Evolutionary conservation across 208 protist genomes (phyloP), one percentile per base, ranked within the genome.

Genomic region (Wallacemonas sp.): DNA sequence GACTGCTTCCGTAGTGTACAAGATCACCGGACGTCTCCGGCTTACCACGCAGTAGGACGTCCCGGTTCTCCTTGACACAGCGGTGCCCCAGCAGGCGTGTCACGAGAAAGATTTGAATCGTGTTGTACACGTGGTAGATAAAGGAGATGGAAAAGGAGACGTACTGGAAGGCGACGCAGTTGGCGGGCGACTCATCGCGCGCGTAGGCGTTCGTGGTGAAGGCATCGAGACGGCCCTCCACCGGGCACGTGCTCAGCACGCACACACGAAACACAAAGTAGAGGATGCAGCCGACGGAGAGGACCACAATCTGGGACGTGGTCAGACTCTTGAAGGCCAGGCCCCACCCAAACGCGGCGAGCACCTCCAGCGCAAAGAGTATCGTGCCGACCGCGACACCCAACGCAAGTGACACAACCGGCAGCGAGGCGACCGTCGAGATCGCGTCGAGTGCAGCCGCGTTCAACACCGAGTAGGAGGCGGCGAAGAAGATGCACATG

Each of bases 271-370:
- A 29, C 32, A 80, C 49, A 41, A 87, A 84, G 34, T 65, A 56
- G 12, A 55, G 64, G 14, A 76, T 41, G n/a, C 73, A 82, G 46
- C 55, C 43, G 24, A 86, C 6, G 57, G 49, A 44, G 19, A 80
- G 61, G 1, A 80, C 57, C 0, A 87, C 33, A 36, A 78, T 77
- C 27, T 81, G 61, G 19, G 49, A 65, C 0, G 72, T 76, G 8
- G 76, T 68, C 0, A 83, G 57, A 3, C 44, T 41, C 0, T 68
- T 21, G 68, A 80, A 87, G 12, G 82, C 82, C n/a, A 82, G 68
- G 1, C 85, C 85, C 80, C 79, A 92, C 0, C 81, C 85, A 60
- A 92, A 56, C 11, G 66, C 68, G 8, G 88, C 61, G 36, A 88
- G 64, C 80, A 88, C 63, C 57, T 83, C 76, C 56, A 72, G 33